A percentile compares a stretch with the other conserved stretches of the same genome.
Conservation (phyloP, 164 flowering plant species). For the Vitis vinifera region ASM3070453v1 NC_081811.1:20269501-20270000, state of each 20-base stretch:
- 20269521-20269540: conserved; percentile 60
- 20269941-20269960: conserved; percentile 59
- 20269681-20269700: conserved; percentile 64
- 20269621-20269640: conserved; percentile 67
- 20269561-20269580: conserved; percentile 7
- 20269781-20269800: conserved; percentile 59
- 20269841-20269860: conserved; percentile 61
- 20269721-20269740: conserved; percentile 82
- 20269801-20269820: conserved; percentile 49
- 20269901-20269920: conserved; percentile 47
- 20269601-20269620: conserved; percentile 64
- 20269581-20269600: conserved; percentile 77
- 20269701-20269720: conserved; percentile 60
- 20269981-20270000: conserved; percentile 60
- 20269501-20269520: conserved; percentile 95
- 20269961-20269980: conserved; percentile 27
- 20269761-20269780: conserved; percentile 27
- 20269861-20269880: conserved; percentile 56
- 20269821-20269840: conserved; percentile 82
- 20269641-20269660: conserved; percentile 67
- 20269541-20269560: conserved; percentile 8
- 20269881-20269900: conserved; percentile 58
- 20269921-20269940: conserved; percentile 67
- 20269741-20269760: conserved; percentile 53
- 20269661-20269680: conserved; percentile 83